Base-by-base conservation (phyloP, 2,329 filamentous ascomycete species). In the Penicillium corylophilum region DNA sequence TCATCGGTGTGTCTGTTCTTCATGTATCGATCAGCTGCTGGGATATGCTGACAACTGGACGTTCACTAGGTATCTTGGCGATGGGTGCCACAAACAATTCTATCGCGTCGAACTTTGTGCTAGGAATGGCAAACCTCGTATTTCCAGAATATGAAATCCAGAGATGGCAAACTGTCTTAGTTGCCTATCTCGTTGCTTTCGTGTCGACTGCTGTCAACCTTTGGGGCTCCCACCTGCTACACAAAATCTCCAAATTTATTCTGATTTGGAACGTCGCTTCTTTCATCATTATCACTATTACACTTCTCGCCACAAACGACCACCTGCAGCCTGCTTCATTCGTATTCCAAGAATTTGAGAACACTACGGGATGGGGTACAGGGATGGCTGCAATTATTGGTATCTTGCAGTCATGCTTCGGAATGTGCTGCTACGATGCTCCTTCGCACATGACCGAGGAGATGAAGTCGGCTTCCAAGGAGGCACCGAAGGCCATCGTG, bases 21-120 rank as follows among this genome's bases (percentile, higher is more conserved):
- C 18, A 28, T 8, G 2, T 20, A 12, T 38, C 18, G 4, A 38
- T 1, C 1, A 20, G 9, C 5, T 8, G n/a, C 20, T 18, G 12
- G 46, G 18, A 40, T n/a, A n/a, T 28, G 43, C 46, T 55, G 26
- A 52, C 13, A 4, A 9, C 9, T 29, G 12, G 2, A 22, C 1
- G 7, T n/a, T n/a, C n/a, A n/a, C n/a, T 26, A 74, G 74, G 76
- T 3, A 71, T 79, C 28, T 66, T 81, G 2, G 76, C 77, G 2
- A 81, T 81, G 77, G 79, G 79, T 5, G 78, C 79, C 12, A 77
- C 76, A 0, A 81, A 82, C 60, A 79, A 79, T 60, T 81, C 77
- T 50, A 77, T 83, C 48, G 72, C 71, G 1, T 77, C 79, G 15
- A 82, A 82, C 51, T 83, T 83, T 64, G 68, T 82, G 28, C 75